Percentiles rank a stretch among this genome's conserved stretches.
phyloP scores from a whole-genome alignment of 345 rosid species.

The Lepidium africanum region DNA sequence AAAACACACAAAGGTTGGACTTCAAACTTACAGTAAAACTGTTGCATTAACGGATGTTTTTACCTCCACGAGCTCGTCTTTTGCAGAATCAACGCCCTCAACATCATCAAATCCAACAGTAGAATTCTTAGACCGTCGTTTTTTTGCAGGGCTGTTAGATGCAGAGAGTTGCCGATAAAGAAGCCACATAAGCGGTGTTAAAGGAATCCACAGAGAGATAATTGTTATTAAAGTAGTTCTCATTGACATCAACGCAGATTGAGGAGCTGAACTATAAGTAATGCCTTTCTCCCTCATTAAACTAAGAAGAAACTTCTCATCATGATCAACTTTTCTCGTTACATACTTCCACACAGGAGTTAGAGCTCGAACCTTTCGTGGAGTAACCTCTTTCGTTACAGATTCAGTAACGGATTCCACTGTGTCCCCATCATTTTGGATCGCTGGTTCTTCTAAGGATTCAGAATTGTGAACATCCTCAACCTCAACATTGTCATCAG shows the following conservation, averaged over 20 bases:
- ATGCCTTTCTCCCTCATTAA: slow-evolving; percentile 89
- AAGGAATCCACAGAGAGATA: slow-evolving; percentile 80
- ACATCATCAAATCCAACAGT: slow-evolving; percentile 77
- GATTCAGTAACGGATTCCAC: slow-evolving; percentile 23
- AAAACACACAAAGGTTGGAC: background rate
- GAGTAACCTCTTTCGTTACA: slow-evolving; percentile 25
- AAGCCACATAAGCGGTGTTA: slow-evolving; percentile 94
- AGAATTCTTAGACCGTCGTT: slow-evolving; percentile 53
- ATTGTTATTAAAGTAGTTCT: slow-evolving; percentile 61
- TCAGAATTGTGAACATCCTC: slow-evolving; percentile 21
- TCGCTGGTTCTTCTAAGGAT: slow-evolving; percentile 30
- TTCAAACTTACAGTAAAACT: background rate
- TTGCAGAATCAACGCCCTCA: slow-evolving; percentile 93
- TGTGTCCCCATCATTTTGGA: background rate
- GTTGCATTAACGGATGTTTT: background rate
- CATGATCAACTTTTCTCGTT: slow-evolving; percentile 80
- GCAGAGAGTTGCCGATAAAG: slow-evolving; percentile 88
- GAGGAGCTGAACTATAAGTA: slow-evolving; percentile 85
- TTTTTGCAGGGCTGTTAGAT: slow-evolving; percentile 77
- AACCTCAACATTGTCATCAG: slow-evolving; percentile 8
- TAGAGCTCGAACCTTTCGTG: slow-evolving; percentile 30
- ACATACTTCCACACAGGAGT: slow-evolving; percentile 66
- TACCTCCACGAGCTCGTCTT: slow-evolving; percentile 92
- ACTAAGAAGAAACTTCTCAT: slow-evolving; percentile 83
- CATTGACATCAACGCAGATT: slow-evolving; percentile 59